Base-by-base conservation (phyloP, 306 rosid species). In the Trichosanthes truncata region DNA sequence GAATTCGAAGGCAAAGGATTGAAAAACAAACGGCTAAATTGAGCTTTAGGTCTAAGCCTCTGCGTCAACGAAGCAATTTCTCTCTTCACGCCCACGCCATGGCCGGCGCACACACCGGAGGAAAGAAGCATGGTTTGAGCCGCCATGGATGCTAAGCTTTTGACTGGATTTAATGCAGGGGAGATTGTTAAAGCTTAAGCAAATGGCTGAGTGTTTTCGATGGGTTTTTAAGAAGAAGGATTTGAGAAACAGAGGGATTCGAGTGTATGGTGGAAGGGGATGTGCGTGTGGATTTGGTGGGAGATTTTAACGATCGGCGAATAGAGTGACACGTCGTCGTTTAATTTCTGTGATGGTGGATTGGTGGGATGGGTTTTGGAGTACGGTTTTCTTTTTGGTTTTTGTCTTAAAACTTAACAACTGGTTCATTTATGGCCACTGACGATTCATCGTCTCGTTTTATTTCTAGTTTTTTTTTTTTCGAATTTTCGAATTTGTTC, bases 121-220 rank as follows among this genome's bases (percentile, higher is more conserved):
- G 88, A 83, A 78, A 91, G 91, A 79, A 94, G 53, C 92, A 95
- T 86, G 69, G 97, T 91, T 85, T 95, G 97, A 80, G 97, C 99
- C 97, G 92, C 92, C 59, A 62, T 78, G 29, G 48, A 46, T 53
- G 25, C 75, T 18, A 10, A 21, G 35, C 53, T 72, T 46, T 35
- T 17, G 26, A 69, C 3, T 13, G 29, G 20, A 23, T n/a, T 21
- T 3, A 59, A 12, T 6, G 38, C 36, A 26, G 33, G 40, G 7
- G 43, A 13, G 41, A 12, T 60, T 4, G 67, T 10, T 60, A 3
- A 7, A 56, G 15, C 14, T 23, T 13, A 3, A 43, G 31, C 69
- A 35, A 35, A 3, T 20, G 33, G 35, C 0, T 1, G 0, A 3
- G 25, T 1, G 5, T 11, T 6, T n/a, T 21, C 11, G 31, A 43